phyloP scores from a whole-genome alignment of 768 basidiomycete species.

The Leccinum imitatum region DNA sequence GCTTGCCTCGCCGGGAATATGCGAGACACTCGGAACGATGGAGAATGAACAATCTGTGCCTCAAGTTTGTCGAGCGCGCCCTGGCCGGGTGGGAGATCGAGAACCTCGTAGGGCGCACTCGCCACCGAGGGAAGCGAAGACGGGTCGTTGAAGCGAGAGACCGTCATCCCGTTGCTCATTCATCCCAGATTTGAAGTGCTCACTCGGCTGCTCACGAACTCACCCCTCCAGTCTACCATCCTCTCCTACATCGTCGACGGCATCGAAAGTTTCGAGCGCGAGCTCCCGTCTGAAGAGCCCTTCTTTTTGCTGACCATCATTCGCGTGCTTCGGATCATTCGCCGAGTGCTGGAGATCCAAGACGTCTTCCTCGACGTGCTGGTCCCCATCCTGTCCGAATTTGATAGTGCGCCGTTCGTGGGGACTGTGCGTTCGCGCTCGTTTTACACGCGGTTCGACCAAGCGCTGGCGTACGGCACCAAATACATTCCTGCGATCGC shows the following conservation, averaged over 20 bases:
- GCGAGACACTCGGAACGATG: constrained; percentile 74
- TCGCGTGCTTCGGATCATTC: constrained; percentile 78
- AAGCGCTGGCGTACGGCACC: constrained; percentile 66
- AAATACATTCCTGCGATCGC: constrained; percentile 81
- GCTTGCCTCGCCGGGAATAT: constrained; percentile 75
- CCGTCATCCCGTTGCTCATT: constrained; percentile 52
- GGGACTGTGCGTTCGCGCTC: constrained; percentile 62
- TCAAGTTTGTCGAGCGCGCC: constrained; percentile 74
- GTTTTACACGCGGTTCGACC: constrained; percentile 72
- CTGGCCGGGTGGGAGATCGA: constrained; percentile 82
- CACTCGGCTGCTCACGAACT: constrained; percentile 71
- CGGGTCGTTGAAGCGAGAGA: constrained; percentile 48
- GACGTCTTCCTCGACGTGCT: constrained; percentile 88
- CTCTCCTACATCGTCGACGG: constrained; percentile 83
- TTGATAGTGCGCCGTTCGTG: constrained; percentile 53
- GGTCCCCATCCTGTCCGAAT: constrained; percentile 72
- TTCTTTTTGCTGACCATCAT: constrained; percentile 74
- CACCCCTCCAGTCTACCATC: constrained; percentile 69
- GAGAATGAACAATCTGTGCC: constrained; percentile 81
- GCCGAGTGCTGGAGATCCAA: constrained; percentile 81
- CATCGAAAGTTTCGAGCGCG: constrained; percentile 70
- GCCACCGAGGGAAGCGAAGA: constrained; percentile 54
- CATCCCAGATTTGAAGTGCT: constrained; percentile 92
- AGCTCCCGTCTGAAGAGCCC: constrained; percentile 64
- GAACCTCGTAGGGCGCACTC: too few relatives aligned